Base-by-base conservation (phyloP, 2,329 filamentous ascomycete species). In the Xylariaceae sp. region DNA sequence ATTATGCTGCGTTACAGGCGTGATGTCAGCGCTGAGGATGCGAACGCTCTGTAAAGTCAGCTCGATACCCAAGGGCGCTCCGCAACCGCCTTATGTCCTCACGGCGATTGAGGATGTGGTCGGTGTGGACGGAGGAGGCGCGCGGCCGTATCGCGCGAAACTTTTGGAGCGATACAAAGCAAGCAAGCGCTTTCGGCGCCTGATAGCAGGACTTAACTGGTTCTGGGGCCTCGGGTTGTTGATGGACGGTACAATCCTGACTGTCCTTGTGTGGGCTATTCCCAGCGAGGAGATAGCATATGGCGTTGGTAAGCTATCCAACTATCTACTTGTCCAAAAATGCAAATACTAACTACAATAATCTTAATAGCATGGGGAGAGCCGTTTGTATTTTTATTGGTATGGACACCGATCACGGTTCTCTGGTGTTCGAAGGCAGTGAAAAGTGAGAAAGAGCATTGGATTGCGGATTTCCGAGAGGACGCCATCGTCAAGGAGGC, bases 81-180 rank as follows among this genome's bases (percentile, higher is more conserved):
- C 69, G 60, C 76, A 84, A 46, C 72, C 76, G 3, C 83, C 83
- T 0, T 75, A 79, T 2, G 72, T 78, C 2, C 82, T 83, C 54
- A 83, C 82, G 40, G 71, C 86, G 22, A 77, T 85, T 21, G 83
- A 86, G 63, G 83, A 86, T 55, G 73, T 85, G 20, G 74, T 84
- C 12, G 81, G 79, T 4, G 83, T 86, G 33, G 83, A 86, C 57
- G 82, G 80, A 17, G 75, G 73, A 3, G 82, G 79, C 8, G 77
- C 77, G 1, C 70, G 74, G 45, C 71, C 66, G 2, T 82, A 75
- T 52, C 68, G 77, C 36, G 67, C 72, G 54, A 72, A 72, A 0
- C 57, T 81, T 17, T 65, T 72, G 40, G 71, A 67, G 32, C 66
- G 77, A 50, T 81, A 80, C 51, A 65, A 74, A 11, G 73, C 72